Conservation (phyloP, 768 basidiomycete species). For the Neoboletus magnificus region DNA sequence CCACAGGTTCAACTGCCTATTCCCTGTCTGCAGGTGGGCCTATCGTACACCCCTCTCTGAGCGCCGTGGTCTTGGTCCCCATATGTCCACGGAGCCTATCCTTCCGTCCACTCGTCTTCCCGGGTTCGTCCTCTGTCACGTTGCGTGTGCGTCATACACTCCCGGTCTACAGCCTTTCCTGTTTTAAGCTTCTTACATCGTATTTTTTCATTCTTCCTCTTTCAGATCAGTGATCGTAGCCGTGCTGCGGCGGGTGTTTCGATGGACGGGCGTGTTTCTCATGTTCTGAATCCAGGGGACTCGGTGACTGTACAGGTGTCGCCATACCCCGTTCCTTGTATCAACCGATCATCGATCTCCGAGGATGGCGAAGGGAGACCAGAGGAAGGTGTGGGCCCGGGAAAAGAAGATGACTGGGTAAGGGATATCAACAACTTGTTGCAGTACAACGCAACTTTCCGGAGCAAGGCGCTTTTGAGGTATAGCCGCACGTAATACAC, state of each 20-base stretch:
- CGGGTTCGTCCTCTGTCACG: slow-evolving; percentile 72
- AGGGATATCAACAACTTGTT: slow-evolving; percentile 91
- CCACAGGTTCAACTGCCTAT: slow-evolving; percentile 95
- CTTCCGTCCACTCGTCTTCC: slow-evolving; percentile 89
- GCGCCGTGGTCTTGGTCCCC: slow-evolving; percentile 89
- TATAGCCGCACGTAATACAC: slow-evolving; percentile 51
- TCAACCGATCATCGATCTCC: slow-evolving; percentile 78
- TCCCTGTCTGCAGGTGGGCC: slow-evolving; percentile 94
- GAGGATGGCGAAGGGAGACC: slow-evolving; percentile 42
- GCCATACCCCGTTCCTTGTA: slow-evolving; percentile 88
- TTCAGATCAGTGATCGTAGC: slow-evolving; percentile 78
- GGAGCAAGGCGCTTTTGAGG: slow-evolving; percentile 80
- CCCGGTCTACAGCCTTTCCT: neutral
- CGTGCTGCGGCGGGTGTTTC: slow-evolving; percentile 87
- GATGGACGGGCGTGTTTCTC: slow-evolving; percentile 89
- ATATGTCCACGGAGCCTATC: slow-evolving; percentile 92
- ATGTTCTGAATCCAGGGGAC: slow-evolving; percentile 80
- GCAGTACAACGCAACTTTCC: slow-evolving; percentile 93
- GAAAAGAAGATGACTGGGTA: slow-evolving; percentile 94
- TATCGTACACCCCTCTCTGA: slow-evolving; percentile 90
- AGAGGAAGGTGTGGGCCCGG: slow-evolving; percentile 67
- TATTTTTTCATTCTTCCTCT: neutral
- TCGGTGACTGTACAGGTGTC: slow-evolving; percentile 83
- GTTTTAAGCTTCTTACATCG: slow-evolving; percentile 1
- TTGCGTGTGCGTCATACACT: slow-evolving; percentile 52